Base-by-base conservation (phyloP, 306 rosid genomes). In the Trifolium dubium region DNA sequence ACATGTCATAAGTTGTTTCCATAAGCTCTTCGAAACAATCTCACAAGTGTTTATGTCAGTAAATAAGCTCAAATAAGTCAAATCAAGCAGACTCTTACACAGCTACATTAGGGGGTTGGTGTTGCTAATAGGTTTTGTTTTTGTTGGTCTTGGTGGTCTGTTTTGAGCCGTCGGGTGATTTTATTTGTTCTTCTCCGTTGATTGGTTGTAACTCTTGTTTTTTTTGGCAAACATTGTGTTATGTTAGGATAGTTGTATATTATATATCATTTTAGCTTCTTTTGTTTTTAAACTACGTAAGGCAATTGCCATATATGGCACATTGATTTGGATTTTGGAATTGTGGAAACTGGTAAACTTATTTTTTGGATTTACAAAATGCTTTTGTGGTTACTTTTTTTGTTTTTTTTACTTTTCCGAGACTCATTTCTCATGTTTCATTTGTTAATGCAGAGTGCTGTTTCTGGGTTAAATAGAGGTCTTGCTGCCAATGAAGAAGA, bases 401-500 rank as follows among this genome's bases (percentile, higher is more conserved):
- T 31, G 3, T 1, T 35, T 35, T 4, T 65, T 28, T 41, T 10
- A 19, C 12, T 39, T 5, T 69, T 12, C 71, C 14, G 46, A 71
- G 40, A 34, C 5, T 31, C 40, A 29, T 23, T 46, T 64, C 51
- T 78, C 2, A 54, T 75, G 77, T 7, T 50, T 62, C 67, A 65
- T n/a, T 59, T 37, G 55, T 77, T 12, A 68, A 37, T 78, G 83
- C 89, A 94, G 98, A 87, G 88, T 85, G 89, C 85, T 50, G 86
- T 91, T 85, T 87, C 96, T 51, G 98, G 98, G 83, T 84, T 94
- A 50, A 94, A 94, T 78, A 89, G 96, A 83, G 97, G 98, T 73
- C 92, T 91, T 64, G 97, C 97, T 46, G 97, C 98, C 4, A 85
- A 30, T 59, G 92, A 83, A 81, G 96, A 87, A 46, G 98, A 94